Evolutionary conservation across 306 rosid genomes (phyloP), one percentile per base, ranked within the genome.

Genomic region (Rubus idaeus): DNA sequence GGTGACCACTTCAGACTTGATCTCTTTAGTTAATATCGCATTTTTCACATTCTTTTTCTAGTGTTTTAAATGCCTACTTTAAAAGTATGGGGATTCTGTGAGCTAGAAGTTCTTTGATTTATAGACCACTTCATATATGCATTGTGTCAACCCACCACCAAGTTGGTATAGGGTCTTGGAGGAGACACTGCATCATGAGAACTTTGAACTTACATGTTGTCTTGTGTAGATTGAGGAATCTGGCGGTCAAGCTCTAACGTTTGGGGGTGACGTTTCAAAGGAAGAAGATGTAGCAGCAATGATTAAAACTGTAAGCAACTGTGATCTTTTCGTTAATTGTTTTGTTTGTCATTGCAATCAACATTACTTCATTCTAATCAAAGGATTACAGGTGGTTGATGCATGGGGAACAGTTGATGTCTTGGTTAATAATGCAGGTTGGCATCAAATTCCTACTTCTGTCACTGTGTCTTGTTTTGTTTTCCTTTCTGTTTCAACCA

Each of bases 331-430:
- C 10, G 61, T 66, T 20, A 62, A 39, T 78, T 75, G 46, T 69
- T 69, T 77, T 7, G 9, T 7, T 44, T 69, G 80, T 82, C 75
- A 55, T 71, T 87, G 81, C 58, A 51, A 49, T 39, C 50, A 20
- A 18, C 42, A 6, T 39, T 17, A 55, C 45, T 26, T 60, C 30
- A 17, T 71, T 58, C n/a, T 10, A 5, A 56, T 90, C 10, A 84
- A 66, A 70, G 47, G 68, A 83, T 69, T 88, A 56, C 86, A 94
- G 98, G 96, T 83, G 50, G 79, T 89, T 69, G 95, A 94, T 90
- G 91, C 90, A 64, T 94, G 98, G 96, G 98, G 98, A 82, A 92
- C 97, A 21, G 87, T 94, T 78, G 98, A 95, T 87, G 80, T 92
- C 51, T 84, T 92, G 88, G 82, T 92, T 60, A 95, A 95, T 81